Evolutionary conservation across 345 rosid species (phyloP).

Genomic region (Balakata baccata): DNA sequence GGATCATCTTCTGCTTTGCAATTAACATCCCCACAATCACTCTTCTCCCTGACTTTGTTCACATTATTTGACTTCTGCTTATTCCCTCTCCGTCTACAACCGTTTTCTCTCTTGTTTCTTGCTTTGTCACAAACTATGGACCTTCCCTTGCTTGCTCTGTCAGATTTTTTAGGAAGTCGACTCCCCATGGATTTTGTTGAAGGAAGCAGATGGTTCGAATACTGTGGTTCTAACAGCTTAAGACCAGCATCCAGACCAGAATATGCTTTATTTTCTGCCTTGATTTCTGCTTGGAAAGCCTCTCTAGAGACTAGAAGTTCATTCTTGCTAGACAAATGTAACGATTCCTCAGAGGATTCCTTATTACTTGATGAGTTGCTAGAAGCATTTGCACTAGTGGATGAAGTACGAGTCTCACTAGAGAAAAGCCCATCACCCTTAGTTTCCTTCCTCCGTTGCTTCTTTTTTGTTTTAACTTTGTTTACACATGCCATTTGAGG

Average conservation of each 20-base stretch:
- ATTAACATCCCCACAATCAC: constrained; percentile 30
- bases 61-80: constrained; percentile 33
- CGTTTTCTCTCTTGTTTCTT: constrained; percentile 41
- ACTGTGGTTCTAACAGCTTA: constrained; percentile 26
- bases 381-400: constrained; percentile 31
- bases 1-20: constrained; percentile 25
- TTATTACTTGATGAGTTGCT: constrained; percentile 27
- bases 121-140: constrained; percentile 44
- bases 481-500: constrained; percentile 27
- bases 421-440: constrained; percentile 19
- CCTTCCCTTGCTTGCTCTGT: constrained; percentile 40
- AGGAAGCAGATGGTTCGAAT: constrained; percentile 25
- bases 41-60: constrained; percentile 38
- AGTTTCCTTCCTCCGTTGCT: constrained; percentile 31
- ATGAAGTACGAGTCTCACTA: constrained; percentile 26
- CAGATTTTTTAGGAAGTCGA: constrained; percentile 39
- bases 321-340: constrained; percentile 25
- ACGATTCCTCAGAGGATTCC: constrained; percentile 25
- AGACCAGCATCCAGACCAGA: constrained; percentile 19
- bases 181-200: constrained; percentile 33
- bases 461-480: constrained; percentile 45
- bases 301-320: constrained; percentile 30
- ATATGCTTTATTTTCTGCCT: constrained; percentile 20
- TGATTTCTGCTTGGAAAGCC: constrained; percentile 19
- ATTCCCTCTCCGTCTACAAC: constrained; percentile 32